Percentiles rank a stretch among this genome's conserved stretches.
Evolutionary conservation across 441 rosid species (phyloP).

Genomic region (Theobroma grandiflorum): DNA sequence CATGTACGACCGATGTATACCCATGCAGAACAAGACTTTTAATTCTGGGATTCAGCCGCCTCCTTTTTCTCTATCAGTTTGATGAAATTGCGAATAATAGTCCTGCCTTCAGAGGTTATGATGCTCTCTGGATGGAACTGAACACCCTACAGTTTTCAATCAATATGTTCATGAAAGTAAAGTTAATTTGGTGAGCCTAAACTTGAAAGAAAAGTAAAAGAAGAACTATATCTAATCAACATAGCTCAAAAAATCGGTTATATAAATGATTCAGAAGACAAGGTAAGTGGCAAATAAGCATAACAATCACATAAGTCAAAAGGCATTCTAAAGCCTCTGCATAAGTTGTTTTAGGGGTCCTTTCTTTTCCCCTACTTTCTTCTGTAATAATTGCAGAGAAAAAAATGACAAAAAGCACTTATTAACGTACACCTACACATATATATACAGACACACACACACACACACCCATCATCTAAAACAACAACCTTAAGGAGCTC

Average conservation of each 20-base stretch:
- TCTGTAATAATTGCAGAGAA: not conserved
- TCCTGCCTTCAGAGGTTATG: constrained; percentile 77
- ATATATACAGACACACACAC: no score
- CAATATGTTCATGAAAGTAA: not conserved
- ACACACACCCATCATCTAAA: not conserved
- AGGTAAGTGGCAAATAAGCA: constrained; percentile 13
- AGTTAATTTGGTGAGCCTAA: not conserved
- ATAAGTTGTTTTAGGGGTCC: not conserved
- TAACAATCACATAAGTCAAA: not conserved
- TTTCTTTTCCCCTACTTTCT: not conserved
- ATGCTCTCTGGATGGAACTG: constrained; percentile 98
- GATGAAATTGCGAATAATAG: constrained; percentile 73
- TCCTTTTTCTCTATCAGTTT: constrained; percentile 67
- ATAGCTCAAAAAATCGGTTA: not conserved
- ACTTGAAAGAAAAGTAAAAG: not conserved
- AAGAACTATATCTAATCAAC: not conserved
- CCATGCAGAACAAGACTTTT: constrained; percentile 12
- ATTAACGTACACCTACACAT: not conserved
- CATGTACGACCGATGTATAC: not conserved
- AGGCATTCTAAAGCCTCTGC: not conserved
- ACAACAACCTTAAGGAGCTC: not conserved
- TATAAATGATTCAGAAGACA: not conserved
- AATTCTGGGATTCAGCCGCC: constrained; percentile 63
- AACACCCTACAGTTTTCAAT: constrained; percentile 69
- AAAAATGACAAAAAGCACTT: not conserved